Evolutionary conservation across 2,329 filamentous ascomycete species (phyloP).

Genomic region (Fusarium camptoceras): DNA sequence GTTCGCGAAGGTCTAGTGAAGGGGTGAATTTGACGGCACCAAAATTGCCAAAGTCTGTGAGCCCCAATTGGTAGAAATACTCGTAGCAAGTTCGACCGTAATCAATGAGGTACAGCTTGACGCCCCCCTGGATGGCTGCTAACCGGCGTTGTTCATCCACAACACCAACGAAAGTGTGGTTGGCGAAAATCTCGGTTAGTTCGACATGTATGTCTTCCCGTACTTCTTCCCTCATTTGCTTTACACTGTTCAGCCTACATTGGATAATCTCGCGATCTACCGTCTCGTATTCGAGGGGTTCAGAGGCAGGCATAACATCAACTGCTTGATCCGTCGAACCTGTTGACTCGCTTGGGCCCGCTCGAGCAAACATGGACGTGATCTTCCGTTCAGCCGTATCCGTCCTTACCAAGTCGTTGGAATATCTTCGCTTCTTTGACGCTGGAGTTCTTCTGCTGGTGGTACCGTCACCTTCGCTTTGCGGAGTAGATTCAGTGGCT

Average conservation of each 20-base stretch:
- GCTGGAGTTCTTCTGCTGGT: slow-evolving; percentile 52
- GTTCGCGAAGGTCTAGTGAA: slow-evolving; percentile 74
- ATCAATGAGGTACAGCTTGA: slow-evolving; percentile 92
- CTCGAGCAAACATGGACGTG: slow-evolving; percentile 87
- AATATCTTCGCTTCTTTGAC: slow-evolving; percentile 56
- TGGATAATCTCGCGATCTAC: slow-evolving; percentile 75
- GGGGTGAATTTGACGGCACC: slow-evolving; percentile 84
- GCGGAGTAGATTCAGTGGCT: slow-evolving; percentile 40
- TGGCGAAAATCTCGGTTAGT: slow-evolving; percentile 86
- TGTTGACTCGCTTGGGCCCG: slow-evolving; percentile 52
- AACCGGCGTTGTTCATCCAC: slow-evolving; percentile 89
- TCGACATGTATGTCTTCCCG: slow-evolving; percentile 85
- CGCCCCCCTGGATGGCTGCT: slow-evolving; percentile 91
- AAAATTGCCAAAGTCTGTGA: slow-evolving; percentile 97
- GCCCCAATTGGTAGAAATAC: slow-evolving; percentile 93
- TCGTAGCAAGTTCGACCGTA: slow-evolving; percentile 89
- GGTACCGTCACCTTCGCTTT: slow-evolving; percentile 46
- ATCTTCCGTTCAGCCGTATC: slow-evolving; percentile 93
- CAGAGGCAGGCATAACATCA: slow-evolving; percentile 54
- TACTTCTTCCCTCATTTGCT: slow-evolving; percentile 83
- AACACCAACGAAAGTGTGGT: slow-evolving; percentile 92
- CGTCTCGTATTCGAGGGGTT: slow-evolving; percentile 76
- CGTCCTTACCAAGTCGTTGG: slow-evolving; percentile 88
- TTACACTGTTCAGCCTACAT: slow-evolving; percentile 85
- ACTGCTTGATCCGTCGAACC: slow-evolving; percentile 40